Conservation (phyloP, 2,329 filamentous ascomycete genomes). For the Aspergillus sp. region DNA sequence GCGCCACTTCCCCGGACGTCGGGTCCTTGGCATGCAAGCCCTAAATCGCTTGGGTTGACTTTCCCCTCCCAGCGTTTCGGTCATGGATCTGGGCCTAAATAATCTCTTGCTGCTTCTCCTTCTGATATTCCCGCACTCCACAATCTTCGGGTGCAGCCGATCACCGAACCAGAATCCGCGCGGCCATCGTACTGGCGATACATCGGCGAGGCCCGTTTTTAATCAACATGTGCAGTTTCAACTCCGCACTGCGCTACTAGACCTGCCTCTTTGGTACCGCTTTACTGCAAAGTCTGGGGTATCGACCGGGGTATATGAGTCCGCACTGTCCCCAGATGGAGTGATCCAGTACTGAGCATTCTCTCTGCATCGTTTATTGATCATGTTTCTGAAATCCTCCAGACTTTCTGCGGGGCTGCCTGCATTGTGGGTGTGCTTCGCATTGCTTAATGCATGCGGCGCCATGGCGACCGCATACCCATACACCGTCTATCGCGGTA, state of each 20-base stretch:
- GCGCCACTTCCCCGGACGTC: too few relatives aligned
- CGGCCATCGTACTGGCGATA: not conserved
- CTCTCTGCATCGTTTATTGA: not conserved
- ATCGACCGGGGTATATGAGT: not conserved
- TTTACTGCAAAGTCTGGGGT: not conserved
- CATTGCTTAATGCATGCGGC: not conserved
- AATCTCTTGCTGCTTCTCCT: too few relatives aligned
- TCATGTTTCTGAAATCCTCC: not conserved
- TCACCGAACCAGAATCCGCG: not conserved
- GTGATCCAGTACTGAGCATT: not conserved
- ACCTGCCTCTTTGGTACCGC: not conserved
- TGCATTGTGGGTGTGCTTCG: not conserved
- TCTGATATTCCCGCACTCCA: too few relatives aligned
- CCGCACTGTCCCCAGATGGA: not conserved
- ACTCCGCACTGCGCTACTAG: not conserved
- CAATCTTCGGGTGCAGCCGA: not conserved
- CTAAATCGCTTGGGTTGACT: too few relatives aligned
- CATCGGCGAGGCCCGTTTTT: not conserved
- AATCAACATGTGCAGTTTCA: not conserved
- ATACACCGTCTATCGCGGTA: constrained; percentile 47
- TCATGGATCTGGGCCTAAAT: too few relatives aligned
- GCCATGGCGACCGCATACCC: not conserved
- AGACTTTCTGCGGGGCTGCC: not conserved
- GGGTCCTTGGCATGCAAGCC: too few relatives aligned
- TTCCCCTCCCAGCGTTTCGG: too few relatives aligned